These are phyloP conservation scores for Rosa chinensis DNA, from an alignment of 306 rosid genomes.

Conservation along the genomic window DNA sequence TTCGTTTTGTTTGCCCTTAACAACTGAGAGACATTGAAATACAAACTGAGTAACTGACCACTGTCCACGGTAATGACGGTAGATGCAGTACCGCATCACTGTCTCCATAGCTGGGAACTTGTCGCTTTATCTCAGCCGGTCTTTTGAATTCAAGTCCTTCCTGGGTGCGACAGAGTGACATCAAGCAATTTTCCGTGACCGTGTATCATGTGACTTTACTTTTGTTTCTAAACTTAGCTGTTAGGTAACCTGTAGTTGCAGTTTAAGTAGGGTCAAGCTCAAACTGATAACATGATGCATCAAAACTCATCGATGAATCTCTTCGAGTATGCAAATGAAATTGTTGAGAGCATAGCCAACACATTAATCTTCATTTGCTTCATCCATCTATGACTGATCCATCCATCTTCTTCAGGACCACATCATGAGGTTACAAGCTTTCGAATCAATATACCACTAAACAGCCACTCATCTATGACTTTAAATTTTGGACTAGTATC, in stretches of 20 bases:
- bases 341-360: constrained; percentile 9
- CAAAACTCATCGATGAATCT: constrained; percentile 6
- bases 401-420: neutral
- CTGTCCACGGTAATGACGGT: neutral
- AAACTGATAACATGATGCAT: neutral
- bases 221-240: constrained; percentile 23
- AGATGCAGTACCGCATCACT: constrained; percentile 17
- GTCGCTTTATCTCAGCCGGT: constrained; percentile 12
- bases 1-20: neutral
- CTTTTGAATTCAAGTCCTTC: constrained; percentile 18
- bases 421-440: neutral
- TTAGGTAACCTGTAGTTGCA: neutral
- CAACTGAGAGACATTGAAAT: constrained; percentile 11
- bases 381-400: neutral
- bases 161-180: neutral
- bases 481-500: constrained; percentile 5
- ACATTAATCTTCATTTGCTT: neutral
- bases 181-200: constrained; percentile 19
- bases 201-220: constrained; percentile 28
- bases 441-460: neutral
- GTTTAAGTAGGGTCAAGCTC: neutral
- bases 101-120: constrained; percentile 31
- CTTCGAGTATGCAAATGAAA: neutral
- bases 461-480: neutral
- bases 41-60: constrained; percentile 13